Evolutionary conservation across 108 stramenopile species (phyloP), one percentile per base, ranked within the genome.

Genomic region (Pseudonitzschia pungens): DNA sequence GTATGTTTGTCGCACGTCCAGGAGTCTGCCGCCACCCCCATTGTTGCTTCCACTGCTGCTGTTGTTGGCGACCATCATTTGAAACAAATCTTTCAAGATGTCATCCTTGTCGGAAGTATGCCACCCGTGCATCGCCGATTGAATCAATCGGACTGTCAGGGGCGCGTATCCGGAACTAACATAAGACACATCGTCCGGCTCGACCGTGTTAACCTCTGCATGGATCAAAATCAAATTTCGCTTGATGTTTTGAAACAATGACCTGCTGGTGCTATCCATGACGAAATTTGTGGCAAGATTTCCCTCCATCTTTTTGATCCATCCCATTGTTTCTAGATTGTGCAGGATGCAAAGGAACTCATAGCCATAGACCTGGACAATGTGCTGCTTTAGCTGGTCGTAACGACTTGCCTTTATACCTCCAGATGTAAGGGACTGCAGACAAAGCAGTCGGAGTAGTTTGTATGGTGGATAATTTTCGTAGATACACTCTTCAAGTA

Each of bases 111-210:
- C 87, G 21, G 65, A 69, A 14, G 27, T 31, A n/a, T 58, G 27
- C 85, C 92, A 95, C 33, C 95, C 96, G 58, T 84, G 82, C 70
- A 95, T 80, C 10, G 93, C 89, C 24, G 89, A 77, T 77, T 97
- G 94, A 28, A 98, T 76, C 63, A 97, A 79, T 11, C 98, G 85
- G 33, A 92, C 92, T 0, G 92, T 80, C 31, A 98, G 81, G 0
- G 98, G 98, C 3, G 95, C 97, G 54, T 97, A 98, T 15, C 92
- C 98, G 10, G 92, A 91, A 27, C 91, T 88, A 9, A 97, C 97
- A 75, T 97, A 99, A 27, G 96, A 78, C 10, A 95, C 83, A 77
- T 99, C 98, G 65, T 96, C 86, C 2, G 97, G 97, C 43, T 92
- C 89, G 18, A 81, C 79, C 4, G 89, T 84, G 70, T 97, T 83